Percentiles rank a stretch among this genome's conserved stretches.
phyloP scores from a whole-genome alignment of 2,329 filamentous ascomycete species.

The Talaromyces pinophilus region DNA sequence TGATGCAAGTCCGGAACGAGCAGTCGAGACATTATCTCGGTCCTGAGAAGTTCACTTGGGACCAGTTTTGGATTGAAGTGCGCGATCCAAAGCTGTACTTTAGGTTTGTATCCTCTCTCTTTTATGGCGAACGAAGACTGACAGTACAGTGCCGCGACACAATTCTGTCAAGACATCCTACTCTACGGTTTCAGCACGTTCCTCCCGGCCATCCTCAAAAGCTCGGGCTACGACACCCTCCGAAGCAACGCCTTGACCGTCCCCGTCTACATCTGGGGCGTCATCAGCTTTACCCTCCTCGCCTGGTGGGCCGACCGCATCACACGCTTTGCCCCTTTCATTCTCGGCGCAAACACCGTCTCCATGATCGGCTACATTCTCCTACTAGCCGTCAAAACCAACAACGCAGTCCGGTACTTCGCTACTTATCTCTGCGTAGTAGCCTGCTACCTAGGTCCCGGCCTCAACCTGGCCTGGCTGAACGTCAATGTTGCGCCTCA shows the following conservation, averaged over 20 bases:
- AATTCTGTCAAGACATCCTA: constrained; percentile 56
- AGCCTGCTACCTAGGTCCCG: constrained; percentile 52
- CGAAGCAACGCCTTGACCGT: constrained; percentile 58
- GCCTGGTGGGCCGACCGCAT: constrained; percentile 52
- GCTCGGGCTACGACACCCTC: constrained; percentile 55
- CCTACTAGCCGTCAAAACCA: constrained; percentile 50
- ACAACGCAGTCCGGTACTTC: constrained; percentile 53
- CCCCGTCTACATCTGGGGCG: constrained; percentile 58
- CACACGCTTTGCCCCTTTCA: constrained; percentile 36
- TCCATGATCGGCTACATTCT: constrained; percentile 55
- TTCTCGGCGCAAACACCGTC: constrained; percentile 44
- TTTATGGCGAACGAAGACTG: background rate
- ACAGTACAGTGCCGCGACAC: constrained; percentile 45
- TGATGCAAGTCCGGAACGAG: constrained; percentile 53
- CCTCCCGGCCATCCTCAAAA: constrained; percentile 57
- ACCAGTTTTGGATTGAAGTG: constrained; percentile 51
- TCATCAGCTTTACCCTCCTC: constrained; percentile 47
- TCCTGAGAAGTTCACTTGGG: constrained; percentile 53
- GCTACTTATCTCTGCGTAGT: constrained; percentile 53
- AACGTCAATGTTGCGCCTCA: constrained; percentile 53
- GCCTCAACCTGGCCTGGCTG: constrained; percentile 51
- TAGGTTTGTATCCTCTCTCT: background rate
- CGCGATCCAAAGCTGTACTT: constrained; percentile 56
- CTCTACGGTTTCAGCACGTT: constrained; percentile 62
- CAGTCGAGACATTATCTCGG: constrained; percentile 54